These are phyloP conservation scores for Penicillium fuscoglaucum DNA, from an alignment of 2,329 filamentous ascomycete species.

Conservation along the genomic window DNA sequence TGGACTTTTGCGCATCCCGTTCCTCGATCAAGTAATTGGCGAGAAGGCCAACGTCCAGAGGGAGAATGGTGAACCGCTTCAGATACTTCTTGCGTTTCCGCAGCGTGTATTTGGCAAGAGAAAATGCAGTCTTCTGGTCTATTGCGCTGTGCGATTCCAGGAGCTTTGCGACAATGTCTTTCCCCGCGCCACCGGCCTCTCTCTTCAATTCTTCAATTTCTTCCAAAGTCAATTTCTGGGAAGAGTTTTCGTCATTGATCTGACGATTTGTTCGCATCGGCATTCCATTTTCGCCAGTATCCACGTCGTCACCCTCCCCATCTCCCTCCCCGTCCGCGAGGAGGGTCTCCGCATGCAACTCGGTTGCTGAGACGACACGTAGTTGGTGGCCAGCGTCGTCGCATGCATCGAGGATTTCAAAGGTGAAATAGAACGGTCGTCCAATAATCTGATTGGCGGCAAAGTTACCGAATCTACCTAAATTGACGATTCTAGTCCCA, in stretches of 20 bases:
- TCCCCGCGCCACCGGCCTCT: constrained; percentile 73
- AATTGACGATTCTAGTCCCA: constrained; percentile 68
- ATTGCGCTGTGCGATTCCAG: constrained; percentile 84
- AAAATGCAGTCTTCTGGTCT: constrained; percentile 92
- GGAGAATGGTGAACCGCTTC: constrained; percentile 79
- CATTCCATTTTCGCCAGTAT: constrained; percentile 40
- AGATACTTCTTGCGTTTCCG: constrained; percentile 94
- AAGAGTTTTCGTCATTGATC: constrained; percentile 61
- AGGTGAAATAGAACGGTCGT: constrained; percentile 89
- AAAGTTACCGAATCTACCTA: constrained; percentile 92
- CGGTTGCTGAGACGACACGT: constrained; percentile 74
- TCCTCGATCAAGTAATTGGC: constrained; percentile 76
- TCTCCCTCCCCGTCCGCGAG: constrained; percentile 52
- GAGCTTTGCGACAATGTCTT: constrained; percentile 89
- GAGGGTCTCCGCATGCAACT: constrained; percentile 77
- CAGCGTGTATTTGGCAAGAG: constrained; percentile 91
- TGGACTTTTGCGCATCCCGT: constrained; percentile 74
- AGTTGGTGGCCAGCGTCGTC: constrained; percentile 65
- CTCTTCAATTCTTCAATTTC: constrained; percentile 73
- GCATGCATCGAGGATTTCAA: constrained; percentile 75
- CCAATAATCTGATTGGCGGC: constrained; percentile 84
- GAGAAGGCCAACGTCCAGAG: constrained; percentile 75
- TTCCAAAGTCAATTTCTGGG: constrained; percentile 72
- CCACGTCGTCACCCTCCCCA: constrained; percentile 38
- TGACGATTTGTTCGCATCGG: constrained; percentile 63